Percentiles rank a stretch among this genome's conserved stretches.
These are phyloP conservation scores for Lactifluus hygrophoroides DNA, from an alignment of 768 basidiomycete genomes.

Conservation along the genomic window DNA sequence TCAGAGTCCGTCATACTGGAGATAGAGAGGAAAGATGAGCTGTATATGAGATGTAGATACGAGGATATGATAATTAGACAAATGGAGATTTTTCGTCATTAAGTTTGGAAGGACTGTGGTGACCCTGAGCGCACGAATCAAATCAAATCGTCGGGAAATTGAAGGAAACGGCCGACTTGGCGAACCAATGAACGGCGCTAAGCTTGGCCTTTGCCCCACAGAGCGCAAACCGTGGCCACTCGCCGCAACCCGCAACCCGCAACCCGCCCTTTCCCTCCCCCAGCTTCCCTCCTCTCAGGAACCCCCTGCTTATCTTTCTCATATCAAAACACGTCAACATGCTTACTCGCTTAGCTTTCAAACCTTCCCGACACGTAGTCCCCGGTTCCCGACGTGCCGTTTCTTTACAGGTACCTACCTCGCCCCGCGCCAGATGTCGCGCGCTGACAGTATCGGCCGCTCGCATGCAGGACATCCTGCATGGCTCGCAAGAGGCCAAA, in stretches of 20 bases:
- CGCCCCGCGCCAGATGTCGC: constrained; percentile 16
- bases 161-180: not conserved
- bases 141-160: not conserved
- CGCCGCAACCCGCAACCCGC: too few relatives aligned
- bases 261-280: not conserved
- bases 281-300: not conserved
- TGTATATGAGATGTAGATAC: constrained; percentile 36
- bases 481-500: constrained; percentile 90
- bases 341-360: constrained; percentile 22
- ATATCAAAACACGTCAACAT: constrained; percentile 11
- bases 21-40: constrained; percentile 29
- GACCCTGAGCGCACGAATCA: not conserved
- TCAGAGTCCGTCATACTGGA: constrained; percentile 26
- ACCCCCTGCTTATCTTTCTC: not conserved
- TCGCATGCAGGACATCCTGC: constrained; percentile 62
- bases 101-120: not conserved
- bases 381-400: constrained; percentile 23
- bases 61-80: constrained; percentile 20
- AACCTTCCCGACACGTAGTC: constrained; percentile 15
- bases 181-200: too few relatives aligned
- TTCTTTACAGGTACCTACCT: constrained; percentile 28
- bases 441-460: constrained; percentile 21
- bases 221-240: too few relatives aligned
- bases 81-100: constrained; percentile 1
- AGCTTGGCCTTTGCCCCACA: not conserved